Conservation (phyloP, 108 stramenopile species). For the Fragilaria crotonensis region DNA sequence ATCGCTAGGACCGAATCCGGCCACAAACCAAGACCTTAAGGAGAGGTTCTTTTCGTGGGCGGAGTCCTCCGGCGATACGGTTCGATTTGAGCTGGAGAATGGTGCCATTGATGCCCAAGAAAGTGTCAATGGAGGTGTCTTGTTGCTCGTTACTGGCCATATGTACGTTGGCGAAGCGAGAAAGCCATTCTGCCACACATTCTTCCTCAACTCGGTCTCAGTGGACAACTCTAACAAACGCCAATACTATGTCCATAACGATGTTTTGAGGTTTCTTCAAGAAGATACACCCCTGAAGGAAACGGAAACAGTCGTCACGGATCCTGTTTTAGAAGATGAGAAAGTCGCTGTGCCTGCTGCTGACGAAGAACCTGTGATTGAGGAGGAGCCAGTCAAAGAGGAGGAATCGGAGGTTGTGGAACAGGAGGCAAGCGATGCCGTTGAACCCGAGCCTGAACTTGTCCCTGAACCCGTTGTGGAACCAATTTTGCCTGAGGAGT, state of each 20-base stretch:
- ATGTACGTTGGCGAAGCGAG: slow-evolving; percentile 20
- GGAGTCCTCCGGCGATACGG: slow-evolving; percentile 1
- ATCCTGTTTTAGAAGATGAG: no score
- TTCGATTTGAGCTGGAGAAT: slow-evolving; percentile 46
- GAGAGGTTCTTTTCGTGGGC: slow-evolving; percentile 8
- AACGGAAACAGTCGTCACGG: neutral
- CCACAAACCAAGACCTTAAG: neutral
- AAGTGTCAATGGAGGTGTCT: slow-evolving; percentile 54
- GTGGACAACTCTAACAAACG: slow-evolving; percentile 36
- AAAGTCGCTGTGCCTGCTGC: neutral
- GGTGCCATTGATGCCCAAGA: slow-evolving; percentile 85
- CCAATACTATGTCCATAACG: slow-evolving; percentile 67
- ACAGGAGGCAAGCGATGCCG: neutral
- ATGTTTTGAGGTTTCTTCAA: slow-evolving; percentile 66
- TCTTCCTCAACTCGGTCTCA: slow-evolving; percentile 45
- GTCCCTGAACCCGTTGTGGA: neutral
- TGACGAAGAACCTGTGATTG: neutral
- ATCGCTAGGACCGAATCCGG: neutral
- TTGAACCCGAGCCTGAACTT: neutral
- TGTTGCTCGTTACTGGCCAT: slow-evolving; percentile 74
- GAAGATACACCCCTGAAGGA: neutral
- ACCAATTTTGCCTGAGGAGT: neutral
- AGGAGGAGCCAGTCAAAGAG: neutral
- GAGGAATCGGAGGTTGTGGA: neutral
- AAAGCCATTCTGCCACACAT: slow-evolving; percentile 66